phyloP scores from a whole-genome alignment of 106 monocot genomes.

The Hemerocallis citrina region DNA sequence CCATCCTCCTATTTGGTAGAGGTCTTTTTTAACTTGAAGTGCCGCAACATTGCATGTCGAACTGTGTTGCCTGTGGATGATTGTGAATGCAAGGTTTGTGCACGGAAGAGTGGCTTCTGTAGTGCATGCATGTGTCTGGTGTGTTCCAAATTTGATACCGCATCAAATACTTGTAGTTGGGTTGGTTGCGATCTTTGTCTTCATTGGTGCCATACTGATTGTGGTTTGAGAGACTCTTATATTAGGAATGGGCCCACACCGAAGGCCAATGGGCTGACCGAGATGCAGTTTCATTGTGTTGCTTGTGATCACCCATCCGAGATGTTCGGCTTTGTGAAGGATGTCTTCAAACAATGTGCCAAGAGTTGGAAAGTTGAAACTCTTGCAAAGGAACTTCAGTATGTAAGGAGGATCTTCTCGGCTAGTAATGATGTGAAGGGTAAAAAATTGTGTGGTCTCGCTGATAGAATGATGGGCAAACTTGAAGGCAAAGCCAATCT shows the following conservation, averaged over 20 bases:
- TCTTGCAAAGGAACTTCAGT: conserved; percentile 71
- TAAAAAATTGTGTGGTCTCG: conserved; percentile 40
- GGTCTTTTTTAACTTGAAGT: conserved; percentile 60
- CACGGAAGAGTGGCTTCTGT: conserved; percentile 64
- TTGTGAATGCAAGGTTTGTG: conserved; percentile 88
- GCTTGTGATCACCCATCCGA: conserved; percentile 79
- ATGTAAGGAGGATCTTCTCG: conserved; percentile 68
- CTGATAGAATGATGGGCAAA: conserved; percentile 41
- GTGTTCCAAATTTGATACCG: conserved; percentile 73
- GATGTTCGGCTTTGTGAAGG: conserved; percentile 98
- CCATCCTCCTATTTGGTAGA: conserved; percentile 60
- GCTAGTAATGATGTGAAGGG: conserved; percentile 64
- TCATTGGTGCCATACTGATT: conserved; percentile 97
- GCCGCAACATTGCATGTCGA: conserved; percentile 53
- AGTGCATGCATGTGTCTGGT: conserved; percentile 86
- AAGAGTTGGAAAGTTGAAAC: conserved; percentile 63
- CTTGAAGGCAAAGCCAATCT: conserved; percentile 43
- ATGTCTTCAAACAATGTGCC: conserved; percentile 72
- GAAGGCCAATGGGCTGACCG: conserved; percentile 16
- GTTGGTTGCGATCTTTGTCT: conserved; percentile 88
- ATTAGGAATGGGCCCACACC: conserved; percentile 58
- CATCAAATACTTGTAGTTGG: conserved; percentile 90
- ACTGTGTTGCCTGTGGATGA: conserved; percentile 67
- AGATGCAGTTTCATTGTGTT: conserved; percentile 80
- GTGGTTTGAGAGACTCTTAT: conserved; percentile 48